A percentile compares a stretch with the other conserved stretches of the same genome.
Conservation (phyloP, 345 rosid species). For the Moricandia moricandioides region DNA sequence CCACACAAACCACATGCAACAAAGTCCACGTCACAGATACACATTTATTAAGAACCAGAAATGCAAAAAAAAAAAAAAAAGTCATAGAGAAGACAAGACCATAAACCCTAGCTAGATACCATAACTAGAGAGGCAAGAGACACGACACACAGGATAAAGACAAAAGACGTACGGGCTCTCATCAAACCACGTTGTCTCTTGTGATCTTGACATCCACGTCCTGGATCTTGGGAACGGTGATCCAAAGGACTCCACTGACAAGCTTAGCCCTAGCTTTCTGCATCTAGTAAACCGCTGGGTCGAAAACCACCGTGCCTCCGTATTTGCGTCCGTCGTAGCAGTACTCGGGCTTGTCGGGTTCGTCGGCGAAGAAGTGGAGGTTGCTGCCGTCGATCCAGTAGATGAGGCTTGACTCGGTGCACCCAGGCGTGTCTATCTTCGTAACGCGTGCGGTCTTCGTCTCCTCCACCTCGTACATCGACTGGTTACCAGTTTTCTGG, state of each 20-base stretch:
- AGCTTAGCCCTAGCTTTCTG: background rate
- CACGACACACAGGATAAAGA: background rate
- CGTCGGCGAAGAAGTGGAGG: conserved; percentile 24
- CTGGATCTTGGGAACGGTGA: conserved; percentile 23
- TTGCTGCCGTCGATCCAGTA: conserved; percentile 7
- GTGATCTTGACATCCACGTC: background rate
- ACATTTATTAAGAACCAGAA: background rate
- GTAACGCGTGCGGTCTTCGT: background rate
- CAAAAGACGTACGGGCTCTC: background rate
- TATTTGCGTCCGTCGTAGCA: conserved; percentile 17
- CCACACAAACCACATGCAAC: background rate
- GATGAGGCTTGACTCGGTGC: background rate
- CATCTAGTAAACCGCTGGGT: background rate
- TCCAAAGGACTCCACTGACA: conserved; percentile 19
- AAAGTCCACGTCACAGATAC: background rate
- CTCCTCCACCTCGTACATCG: background rate
- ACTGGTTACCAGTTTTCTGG: background rate
- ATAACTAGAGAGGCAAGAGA: background rate
- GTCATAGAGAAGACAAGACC: background rate
- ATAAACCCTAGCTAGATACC: background rate
- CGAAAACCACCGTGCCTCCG: conserved; percentile 7
- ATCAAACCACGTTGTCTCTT: background rate
- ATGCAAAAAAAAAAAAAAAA: background rate
- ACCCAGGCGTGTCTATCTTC: background rate
- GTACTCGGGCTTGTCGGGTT: conserved; percentile 7